Conservation (phyloP, 1,139 yeast species). For the Yamadazyma taylorii region DNA sequence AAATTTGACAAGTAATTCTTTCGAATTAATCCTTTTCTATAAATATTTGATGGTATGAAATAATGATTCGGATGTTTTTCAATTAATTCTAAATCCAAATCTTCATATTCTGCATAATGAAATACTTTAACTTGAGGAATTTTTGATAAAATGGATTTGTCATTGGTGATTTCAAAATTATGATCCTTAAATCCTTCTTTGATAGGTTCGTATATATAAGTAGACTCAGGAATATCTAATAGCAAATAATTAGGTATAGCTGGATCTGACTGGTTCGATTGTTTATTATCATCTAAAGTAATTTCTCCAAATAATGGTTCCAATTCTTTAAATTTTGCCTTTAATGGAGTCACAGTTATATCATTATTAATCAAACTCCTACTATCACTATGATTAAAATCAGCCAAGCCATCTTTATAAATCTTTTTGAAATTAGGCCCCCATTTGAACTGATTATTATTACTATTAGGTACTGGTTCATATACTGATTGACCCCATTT, state of each 20-base stretch:
- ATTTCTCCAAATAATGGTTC: slow-evolving; percentile 60
- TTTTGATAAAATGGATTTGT: slow-evolving; percentile 21
- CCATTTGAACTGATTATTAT: slow-evolving; percentile 58
- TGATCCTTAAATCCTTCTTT: slow-evolving; percentile 38
- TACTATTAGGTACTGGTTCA: slow-evolving; percentile 22
- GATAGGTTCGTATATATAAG: slow-evolving; percentile 64
- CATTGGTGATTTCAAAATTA: slow-evolving; percentile 25
- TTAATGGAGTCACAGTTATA: slow-evolving; percentile 77
- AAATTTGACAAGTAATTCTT: slow-evolving; percentile 87
- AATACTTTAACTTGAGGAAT: slow-evolving; percentile 37
- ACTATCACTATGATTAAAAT: slow-evolving; percentile 56
- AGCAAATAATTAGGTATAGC: slow-evolving; percentile 18
- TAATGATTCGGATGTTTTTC: slow-evolving; percentile 43
- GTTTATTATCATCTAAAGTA: slow-evolving; percentile 26
- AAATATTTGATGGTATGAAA: slow-evolving; percentile 77
- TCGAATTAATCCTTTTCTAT: slow-evolving; percentile 83
- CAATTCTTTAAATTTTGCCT: slow-evolving; percentile 67
- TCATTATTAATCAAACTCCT: slow-evolving; percentile 53
- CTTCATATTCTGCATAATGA: slow-evolving; percentile 91
- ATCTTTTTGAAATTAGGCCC: slow-evolving; percentile 76
- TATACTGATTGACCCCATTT: slow-evolving; percentile 66
- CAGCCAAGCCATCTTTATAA: slow-evolving; percentile 56
- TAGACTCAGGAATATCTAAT: slow-evolving; percentile 34
- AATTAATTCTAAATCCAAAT: slow-evolving; percentile 70
- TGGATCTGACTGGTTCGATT: slow-evolving; percentile 12